These are phyloP conservation scores for Colletotrichum cordylinicola DNA, from an alignment of 2,329 filamentous ascomycete genomes.

Conservation along the genomic window DNA sequence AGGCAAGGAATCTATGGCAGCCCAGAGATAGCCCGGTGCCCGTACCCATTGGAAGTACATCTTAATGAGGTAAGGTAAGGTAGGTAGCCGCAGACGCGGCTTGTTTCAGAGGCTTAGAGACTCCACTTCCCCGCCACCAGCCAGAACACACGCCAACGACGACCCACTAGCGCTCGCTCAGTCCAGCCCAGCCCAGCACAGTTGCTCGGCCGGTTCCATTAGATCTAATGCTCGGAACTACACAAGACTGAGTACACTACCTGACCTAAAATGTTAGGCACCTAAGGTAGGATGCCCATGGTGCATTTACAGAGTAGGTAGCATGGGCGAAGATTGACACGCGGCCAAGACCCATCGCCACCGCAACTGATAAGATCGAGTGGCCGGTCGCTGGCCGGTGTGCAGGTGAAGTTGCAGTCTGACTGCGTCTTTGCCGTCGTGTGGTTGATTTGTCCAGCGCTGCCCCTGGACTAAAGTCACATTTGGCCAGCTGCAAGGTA, in stretches of 20 bases:
- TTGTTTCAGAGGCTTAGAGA: constrained; percentile 15
- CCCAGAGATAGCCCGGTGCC: too few relatives aligned
- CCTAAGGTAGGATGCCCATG: too few relatives aligned
- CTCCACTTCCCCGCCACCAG: neutral
- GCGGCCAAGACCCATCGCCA: neutral
- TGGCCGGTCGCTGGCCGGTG: neutral
- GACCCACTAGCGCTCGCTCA: neutral
- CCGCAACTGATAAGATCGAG: neutral
- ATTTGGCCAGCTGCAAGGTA: neutral
- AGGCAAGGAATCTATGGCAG: too few relatives aligned
- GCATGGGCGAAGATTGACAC: neutral
- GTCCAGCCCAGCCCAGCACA: neutral
- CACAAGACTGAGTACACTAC: too few relatives aligned
- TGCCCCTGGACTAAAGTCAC: neutral
- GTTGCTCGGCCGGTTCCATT: neutral
- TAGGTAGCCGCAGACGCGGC: neutral
- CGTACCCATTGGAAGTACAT: neutral
- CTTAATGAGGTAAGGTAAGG: neutral
- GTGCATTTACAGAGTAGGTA: neutral
- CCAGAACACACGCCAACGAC: neutral
- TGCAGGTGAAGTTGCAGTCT: neutral
- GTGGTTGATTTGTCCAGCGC: neutral
- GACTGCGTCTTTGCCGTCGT: neutral
- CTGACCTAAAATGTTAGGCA: too few relatives aligned
- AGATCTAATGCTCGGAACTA: too few relatives aligned